Evolutionary conservation across 768 basidiomycete species (phyloP).

Genomic region (Lepiota subincarnata): DNA sequence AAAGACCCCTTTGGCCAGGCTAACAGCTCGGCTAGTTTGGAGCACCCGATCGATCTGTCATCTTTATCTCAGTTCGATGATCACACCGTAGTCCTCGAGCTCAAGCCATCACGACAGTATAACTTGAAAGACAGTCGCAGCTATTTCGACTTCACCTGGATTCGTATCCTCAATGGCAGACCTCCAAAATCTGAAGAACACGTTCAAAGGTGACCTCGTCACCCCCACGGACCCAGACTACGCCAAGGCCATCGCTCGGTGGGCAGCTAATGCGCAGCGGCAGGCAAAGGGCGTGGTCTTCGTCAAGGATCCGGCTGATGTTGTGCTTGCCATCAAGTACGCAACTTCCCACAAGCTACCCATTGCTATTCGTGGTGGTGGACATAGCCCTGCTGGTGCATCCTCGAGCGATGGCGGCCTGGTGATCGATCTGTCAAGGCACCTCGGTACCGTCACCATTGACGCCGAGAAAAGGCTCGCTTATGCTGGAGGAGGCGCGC

Average conservation of each 20-base stretch:
- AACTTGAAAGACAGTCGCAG: no score
- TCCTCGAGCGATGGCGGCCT: slow-evolving; percentile 43
- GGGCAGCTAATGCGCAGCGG: slow-evolving; percentile 37
- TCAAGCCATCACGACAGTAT: no score
- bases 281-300: slow-evolving; percentile 39
- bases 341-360: slow-evolving; percentile 29
- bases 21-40: no score
- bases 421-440: slow-evolving; percentile 43
- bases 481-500: slow-evolving; percentile 41
- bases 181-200: no score
- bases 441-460: slow-evolving; percentile 33
- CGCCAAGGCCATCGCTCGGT: slow-evolving; percentile 34
- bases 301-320: slow-evolving; percentile 37
- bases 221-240: slow-evolving; percentile 31
- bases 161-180: no score
- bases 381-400: slow-evolving; percentile 37
- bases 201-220: slow-evolving; percentile 40
- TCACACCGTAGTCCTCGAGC: no score
- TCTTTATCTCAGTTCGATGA: no score
- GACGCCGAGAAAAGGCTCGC: slow-evolving; percentile 33
- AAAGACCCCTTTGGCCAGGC: no score
- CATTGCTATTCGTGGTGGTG: slow-evolving; percentile 43
- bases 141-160: no score
- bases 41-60: no score
- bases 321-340: slow-evolving; percentile 29